These are phyloP conservation scores for Colletotrichum liaoningense DNA, from an alignment of 2,329 filamentous ascomycete species.

Conservation along the genomic window DNA sequence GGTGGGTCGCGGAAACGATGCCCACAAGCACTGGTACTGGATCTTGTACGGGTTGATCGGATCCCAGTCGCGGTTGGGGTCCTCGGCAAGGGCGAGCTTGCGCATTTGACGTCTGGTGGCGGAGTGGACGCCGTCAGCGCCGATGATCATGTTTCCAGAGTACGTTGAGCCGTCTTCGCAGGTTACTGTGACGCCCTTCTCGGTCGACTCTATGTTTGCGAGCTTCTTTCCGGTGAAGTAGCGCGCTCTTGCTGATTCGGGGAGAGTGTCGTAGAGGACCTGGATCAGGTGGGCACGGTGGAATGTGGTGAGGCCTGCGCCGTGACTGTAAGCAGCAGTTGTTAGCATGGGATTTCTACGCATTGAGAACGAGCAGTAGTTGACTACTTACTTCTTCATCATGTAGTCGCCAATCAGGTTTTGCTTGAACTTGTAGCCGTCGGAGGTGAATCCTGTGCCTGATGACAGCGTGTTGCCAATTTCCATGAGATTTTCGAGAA, in stretches of 20 bases:
- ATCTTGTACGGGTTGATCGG: slow-evolving; percentile 37
- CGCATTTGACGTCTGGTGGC: slow-evolving; percentile 48
- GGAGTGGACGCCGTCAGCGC: slow-evolving; percentile 58
- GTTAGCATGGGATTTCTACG: background rate
- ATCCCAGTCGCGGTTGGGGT: slow-evolving; percentile 25
- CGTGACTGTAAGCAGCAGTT: slow-evolving; percentile 38
- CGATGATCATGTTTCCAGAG: slow-evolving; percentile 49
- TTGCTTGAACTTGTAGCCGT: slow-evolving; percentile 18
- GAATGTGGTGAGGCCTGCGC: slow-evolving; percentile 42
- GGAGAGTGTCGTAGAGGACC: slow-evolving; percentile 45
- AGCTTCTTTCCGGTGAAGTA: slow-evolving; percentile 43
- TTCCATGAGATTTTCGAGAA: slow-evolving; percentile 34
- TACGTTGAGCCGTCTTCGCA: slow-evolving; percentile 48
- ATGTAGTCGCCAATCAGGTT: background rate
- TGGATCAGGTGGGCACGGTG: slow-evolving; percentile 50
- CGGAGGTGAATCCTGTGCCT: slow-evolving; percentile 9
- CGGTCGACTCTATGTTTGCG: slow-evolving; percentile 36
- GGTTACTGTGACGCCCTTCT: slow-evolving; percentile 42
- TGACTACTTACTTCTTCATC: background rate
- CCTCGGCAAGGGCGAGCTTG: slow-evolving; percentile 39
- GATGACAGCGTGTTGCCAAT: slow-evolving; percentile 8
- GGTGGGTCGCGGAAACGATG: slow-evolving; percentile 41
- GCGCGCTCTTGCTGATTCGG: slow-evolving; percentile 40
- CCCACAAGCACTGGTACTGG: slow-evolving; percentile 48
- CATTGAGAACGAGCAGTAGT: background rate